Percentiles rank a stretch among this genome's conserved stretches.
These are phyloP conservation scores for Leccinum broughii DNA, from an alignment of 768 basidiomycete genomes.

Conservation along the genomic window DNA sequence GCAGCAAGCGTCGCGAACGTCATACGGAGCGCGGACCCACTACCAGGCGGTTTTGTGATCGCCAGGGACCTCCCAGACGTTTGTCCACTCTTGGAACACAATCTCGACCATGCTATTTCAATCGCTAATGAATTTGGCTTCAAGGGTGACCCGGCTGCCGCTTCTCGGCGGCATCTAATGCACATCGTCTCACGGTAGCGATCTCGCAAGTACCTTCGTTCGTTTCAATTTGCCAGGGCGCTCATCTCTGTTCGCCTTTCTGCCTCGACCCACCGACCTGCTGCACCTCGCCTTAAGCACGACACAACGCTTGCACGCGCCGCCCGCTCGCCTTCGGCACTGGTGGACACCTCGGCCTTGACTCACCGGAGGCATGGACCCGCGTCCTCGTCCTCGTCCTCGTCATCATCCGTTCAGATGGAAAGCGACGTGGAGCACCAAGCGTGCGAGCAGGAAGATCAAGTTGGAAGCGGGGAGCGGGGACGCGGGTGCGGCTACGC, in stretches of 20 bases:
- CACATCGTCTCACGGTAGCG: slow-evolving; percentile 74
- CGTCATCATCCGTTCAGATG: too few relatives aligned
- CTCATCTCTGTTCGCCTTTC: not conserved
- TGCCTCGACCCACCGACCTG: not conserved
- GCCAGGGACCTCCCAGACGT: slow-evolving; percentile 83
- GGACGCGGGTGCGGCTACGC: too few relatives aligned
- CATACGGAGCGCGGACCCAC: slow-evolving; percentile 27
- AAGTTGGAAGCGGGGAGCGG: too few relatives aligned
- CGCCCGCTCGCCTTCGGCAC: too few relatives aligned
- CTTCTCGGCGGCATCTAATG: slow-evolving; percentile 36
- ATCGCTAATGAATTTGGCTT: slow-evolving; percentile 42
- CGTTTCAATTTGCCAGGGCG: not conserved
- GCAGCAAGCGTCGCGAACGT: slow-evolving; percentile 47
- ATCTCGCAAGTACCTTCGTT: slow-evolving; percentile 57
- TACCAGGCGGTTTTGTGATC: slow-evolving; percentile 35
- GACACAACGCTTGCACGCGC: too few relatives aligned
- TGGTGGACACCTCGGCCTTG: too few relatives aligned
- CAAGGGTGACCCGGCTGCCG: not conserved
- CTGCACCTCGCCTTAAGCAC: not conserved
- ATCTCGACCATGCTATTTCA: slow-evolving; percentile 38
- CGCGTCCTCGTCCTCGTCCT: too few relatives aligned
- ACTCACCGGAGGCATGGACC: too few relatives aligned
- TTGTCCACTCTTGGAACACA: slow-evolving; percentile 46
- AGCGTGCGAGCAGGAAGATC: too few relatives aligned
- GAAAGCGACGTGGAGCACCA: too few relatives aligned